phyloP scores from a whole-genome alignment of 768 basidiomycete species.

The Collybia mongolica region DNA sequence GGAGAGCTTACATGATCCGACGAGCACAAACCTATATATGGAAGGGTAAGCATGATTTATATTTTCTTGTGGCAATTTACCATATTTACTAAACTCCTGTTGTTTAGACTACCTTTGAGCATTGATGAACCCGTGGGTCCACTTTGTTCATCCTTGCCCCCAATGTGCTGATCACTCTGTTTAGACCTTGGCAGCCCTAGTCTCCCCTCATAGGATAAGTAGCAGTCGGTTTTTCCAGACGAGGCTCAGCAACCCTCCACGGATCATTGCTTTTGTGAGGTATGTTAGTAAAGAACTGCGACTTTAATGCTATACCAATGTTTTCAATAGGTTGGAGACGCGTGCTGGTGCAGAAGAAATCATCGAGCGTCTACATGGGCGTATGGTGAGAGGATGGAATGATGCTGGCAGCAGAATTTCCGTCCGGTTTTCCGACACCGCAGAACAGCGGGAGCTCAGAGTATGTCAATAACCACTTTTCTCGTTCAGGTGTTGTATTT shows the following conservation, averaged over 20 bases:
- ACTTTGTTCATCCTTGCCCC: not conserved
- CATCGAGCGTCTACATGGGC: constrained; percentile 74
- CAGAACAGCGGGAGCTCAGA: constrained; percentile 74
- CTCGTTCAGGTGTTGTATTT: constrained; percentile 1
- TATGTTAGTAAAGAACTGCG: constrained; percentile 25
- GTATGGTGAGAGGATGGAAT: constrained; percentile 78
- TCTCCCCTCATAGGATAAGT: constrained; percentile 70
- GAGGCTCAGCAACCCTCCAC: constrained; percentile 68
- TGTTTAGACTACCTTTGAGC: constrained; percentile 60
- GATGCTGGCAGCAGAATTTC: constrained; percentile 76
- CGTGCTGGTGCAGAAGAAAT: constrained; percentile 74
- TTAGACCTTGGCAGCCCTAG: constrained; percentile 62
- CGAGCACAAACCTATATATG: constrained; percentile 78
- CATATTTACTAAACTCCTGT: constrained; percentile 1
- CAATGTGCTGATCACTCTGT: not conserved
- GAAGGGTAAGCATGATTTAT: constrained; percentile 50
- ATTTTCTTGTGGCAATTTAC: not conserved
- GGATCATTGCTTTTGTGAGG: constrained; percentile 84
- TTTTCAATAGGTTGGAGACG: constrained; percentile 57
- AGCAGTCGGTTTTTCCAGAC: constrained; percentile 82
- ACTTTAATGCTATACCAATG: not conserved
- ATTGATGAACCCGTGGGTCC: constrained; percentile 61
- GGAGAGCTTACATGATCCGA: constrained; percentile 66
- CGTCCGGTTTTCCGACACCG: constrained; percentile 77
- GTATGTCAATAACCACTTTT: constrained; percentile 36